Evolutionary conservation across 2,329 filamentous ascomycete genomes (phyloP).

Genomic region (Cladosporium austrohemisphaericum): DNA sequence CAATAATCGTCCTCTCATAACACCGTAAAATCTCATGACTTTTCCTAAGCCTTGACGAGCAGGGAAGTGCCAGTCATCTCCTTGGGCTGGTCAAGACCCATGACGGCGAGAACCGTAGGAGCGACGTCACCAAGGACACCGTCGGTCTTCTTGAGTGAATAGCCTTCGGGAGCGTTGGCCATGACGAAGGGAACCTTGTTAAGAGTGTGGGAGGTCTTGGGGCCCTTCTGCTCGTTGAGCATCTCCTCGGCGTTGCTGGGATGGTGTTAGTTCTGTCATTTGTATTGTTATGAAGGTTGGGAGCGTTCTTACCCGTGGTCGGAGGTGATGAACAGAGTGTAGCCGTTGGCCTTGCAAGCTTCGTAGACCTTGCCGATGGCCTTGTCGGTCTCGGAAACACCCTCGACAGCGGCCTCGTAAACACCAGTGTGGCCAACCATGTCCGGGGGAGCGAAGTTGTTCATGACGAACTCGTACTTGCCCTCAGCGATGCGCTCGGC

Average conservation of each 20-base stretch:
- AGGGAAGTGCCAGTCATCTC: constrained; percentile 90
- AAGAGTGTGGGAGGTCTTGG: constrained; percentile 96
- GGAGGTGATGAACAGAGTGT: constrained; percentile 90
- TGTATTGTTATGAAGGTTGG: constrained; percentile 10
- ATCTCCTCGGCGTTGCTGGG: constrained; percentile 90
- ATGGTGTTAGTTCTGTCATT: constrained; percentile 18
- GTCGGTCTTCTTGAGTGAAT: constrained; percentile 75
- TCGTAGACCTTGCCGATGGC: constrained; percentile 92
- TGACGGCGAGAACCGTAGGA: constrained; percentile 83
- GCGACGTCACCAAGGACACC: constrained; percentile 97
- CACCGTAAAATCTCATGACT: not conserved
- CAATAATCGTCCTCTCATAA: constrained; percentile 7
- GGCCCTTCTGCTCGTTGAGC: constrained; percentile 91
- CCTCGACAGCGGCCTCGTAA: constrained; percentile 88
- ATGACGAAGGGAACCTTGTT: constrained; percentile 98
- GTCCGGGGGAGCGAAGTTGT: constrained; percentile 98
- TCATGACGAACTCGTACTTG: constrained; percentile 96
- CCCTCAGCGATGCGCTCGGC: constrained; percentile 79
- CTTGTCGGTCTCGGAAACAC: constrained; percentile 81
- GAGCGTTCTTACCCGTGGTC: constrained; percentile 73
- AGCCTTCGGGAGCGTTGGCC: constrained; percentile 90
- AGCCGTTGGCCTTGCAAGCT: constrained; percentile 87
- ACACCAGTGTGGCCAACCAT: constrained; percentile 99
- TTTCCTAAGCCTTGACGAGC: constrained; percentile 63
- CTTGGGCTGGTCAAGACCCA: constrained; percentile 85